A percentile compares a stretch with the other conserved stretches of the same genome.
phyloP scores from a whole-genome alignment of 257 asterid species.

The Primulina eburnea region DNA sequence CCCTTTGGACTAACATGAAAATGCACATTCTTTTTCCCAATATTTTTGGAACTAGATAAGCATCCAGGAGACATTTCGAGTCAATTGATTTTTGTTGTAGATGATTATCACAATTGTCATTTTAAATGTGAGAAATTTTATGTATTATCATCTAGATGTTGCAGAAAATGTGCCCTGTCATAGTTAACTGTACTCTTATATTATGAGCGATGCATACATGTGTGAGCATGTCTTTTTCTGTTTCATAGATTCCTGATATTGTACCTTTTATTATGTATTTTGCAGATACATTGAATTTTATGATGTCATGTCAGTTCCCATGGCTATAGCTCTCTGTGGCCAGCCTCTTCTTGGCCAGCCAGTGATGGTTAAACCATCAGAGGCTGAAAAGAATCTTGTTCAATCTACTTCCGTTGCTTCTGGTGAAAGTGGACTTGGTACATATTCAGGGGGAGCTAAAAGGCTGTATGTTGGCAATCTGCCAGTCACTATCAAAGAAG shows the following conservation, averaged over 20 bases:
- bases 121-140: conserved; percentile 11
- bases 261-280: conserved; percentile 1
- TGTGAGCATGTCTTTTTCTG: conserved; percentile 1
- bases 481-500: conserved; percentile 58
- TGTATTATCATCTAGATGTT: conserved; percentile 8
- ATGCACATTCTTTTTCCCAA: not conserved
- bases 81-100: conserved; percentile 8
- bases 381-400: conserved; percentile 80
- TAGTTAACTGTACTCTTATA: conserved; percentile 7
- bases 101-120: not conserved
- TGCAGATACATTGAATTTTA: conserved; percentile 68
- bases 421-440: conserved; percentile 47
- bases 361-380: conserved; percentile 77
- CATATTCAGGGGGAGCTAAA: conserved; percentile 58
- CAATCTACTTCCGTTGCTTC: conserved; percentile 49
- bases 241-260: conserved; percentile 13
- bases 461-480: conserved; percentile 66
- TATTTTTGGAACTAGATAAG: not conserved
- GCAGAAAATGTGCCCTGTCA: not conserved
- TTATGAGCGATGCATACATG: not conserved
- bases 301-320: conserved; percentile 67
- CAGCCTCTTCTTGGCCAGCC: conserved; percentile 67
- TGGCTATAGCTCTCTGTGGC: conserved; percentile 79
- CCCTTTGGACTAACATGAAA: conserved; percentile 5
- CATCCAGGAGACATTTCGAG: conserved; percentile 7